Evolutionary conservation across 177 flowering plant species (phyloP), one percentile per base, ranked within the genome.

Genomic region (Telopea speciosissima): DNA sequence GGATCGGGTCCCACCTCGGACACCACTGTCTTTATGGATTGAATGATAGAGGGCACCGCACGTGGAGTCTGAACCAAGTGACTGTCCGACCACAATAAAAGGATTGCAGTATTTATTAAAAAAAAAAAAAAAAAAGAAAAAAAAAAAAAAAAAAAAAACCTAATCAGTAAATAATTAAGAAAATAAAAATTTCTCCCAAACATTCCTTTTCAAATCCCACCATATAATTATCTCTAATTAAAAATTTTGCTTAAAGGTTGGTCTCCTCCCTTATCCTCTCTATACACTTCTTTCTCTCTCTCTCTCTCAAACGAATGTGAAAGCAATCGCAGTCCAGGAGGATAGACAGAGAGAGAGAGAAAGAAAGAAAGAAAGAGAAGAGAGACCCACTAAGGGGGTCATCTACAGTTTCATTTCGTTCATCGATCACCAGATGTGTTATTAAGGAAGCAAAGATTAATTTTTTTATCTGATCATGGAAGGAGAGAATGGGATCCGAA

Each of bases 51-150:
- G 75, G 79, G 84, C 89, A 80, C 84, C 90, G 85, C 93, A 89
- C 93, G 93, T 89, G 91, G 91, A 85, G 80, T 86, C 91, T 89
- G 91, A 87, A 81, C 79, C 85, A 83, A 78, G 81, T 73, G 73
- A 75, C 85, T 84, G 86, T 79, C 81, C 82, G 78, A 73, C 87
- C 82, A 81, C 84, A 82, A 77, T 74, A 70, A 77, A 76, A 80
- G 67, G 70, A 68, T 71, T 16, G 65, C 28, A 63, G 65, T 2
- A 28, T 28, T 28, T 28, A 28, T 56, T 69, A 24, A 25, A 24
- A 10, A 31, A 6, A 11, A 70, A 59, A 33, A 23, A 33, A 58
- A 73, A 61, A 68, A 52, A 33, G 13, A 26, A 49, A 63, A 45
- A 66, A 67, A 65, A 21, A 49, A 64, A 58, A 5, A 45, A 24